Evolutionary conservation across 2,329 filamentous ascomycete genomes (phyloP).

Genomic region (Drechmeria coniospora): DNA sequence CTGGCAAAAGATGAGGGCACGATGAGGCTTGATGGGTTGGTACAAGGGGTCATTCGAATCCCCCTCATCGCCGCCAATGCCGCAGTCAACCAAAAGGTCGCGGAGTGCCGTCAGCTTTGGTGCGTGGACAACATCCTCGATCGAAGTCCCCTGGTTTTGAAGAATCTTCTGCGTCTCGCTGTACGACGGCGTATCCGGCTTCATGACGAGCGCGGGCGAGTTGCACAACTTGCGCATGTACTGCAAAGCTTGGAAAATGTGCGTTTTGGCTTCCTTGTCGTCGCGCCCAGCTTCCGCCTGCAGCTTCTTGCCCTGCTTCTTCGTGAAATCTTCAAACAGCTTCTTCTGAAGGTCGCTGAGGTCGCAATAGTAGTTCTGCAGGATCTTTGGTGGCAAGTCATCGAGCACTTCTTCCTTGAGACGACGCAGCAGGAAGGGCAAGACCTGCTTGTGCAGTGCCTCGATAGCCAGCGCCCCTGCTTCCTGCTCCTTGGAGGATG

Average conservation of each 20-base stretch:
- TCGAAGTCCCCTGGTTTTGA: constrained; percentile 59
- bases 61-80: constrained; percentile 67
- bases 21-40: constrained; percentile 86
- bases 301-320: constrained; percentile 81
- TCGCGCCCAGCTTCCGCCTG: constrained; percentile 68
- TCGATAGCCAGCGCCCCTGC: constrained; percentile 91
- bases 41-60: constrained; percentile 44
- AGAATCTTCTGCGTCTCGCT: constrained; percentile 74
- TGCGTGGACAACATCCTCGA: constrained; percentile 77
- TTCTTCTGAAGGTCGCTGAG: constrained; percentile 88
- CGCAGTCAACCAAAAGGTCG: constrained; percentile 94
- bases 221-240: constrained; percentile 99
- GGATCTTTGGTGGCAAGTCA: constrained; percentile 90
- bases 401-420: constrained; percentile 96
- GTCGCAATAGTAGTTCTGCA: constrained; percentile 99
- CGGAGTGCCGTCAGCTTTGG: constrained; percentile 83
- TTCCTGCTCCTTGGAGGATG: constrained; percentile 96
- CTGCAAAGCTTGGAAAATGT: constrained; percentile 97
- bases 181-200: constrained; percentile 81
- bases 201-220: constrained; percentile 89
- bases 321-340: constrained; percentile 91
- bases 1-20: constrained; percentile 93
- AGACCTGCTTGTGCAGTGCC: constrained; percentile 93
- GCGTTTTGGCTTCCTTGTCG: constrained; percentile 89
- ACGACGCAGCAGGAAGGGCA: constrained; percentile 88